These are phyloP conservation scores for Termitomyces bulborhizus DNA, from an alignment of 768 basidiomycete species.

Conservation along the genomic window DNA sequence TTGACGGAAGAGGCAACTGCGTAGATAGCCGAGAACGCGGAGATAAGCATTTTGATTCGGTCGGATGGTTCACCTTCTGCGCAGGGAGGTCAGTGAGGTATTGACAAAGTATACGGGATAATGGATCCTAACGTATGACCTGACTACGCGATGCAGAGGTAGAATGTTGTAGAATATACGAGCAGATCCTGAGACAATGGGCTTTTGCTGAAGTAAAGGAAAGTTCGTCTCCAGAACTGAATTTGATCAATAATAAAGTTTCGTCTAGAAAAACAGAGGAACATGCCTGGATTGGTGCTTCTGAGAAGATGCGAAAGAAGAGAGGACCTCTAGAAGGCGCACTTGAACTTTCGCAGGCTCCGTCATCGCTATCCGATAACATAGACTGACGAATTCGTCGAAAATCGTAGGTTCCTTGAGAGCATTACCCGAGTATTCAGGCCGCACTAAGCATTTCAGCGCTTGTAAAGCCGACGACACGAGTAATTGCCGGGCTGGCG, in stretches of 20 bases:
- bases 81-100: neutral
- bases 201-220: slow-evolving; percentile 40
- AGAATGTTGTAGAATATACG: slow-evolving; percentile 70
- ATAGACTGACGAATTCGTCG: slow-evolving; percentile 84
- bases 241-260: neutral
- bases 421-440: slow-evolving; percentile 75
- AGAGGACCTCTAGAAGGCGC: slow-evolving; percentile 65
- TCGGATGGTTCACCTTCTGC: slow-evolving; percentile 48
- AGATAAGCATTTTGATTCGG: slow-evolving; percentile 57
- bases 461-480: slow-evolving; percentile 66
- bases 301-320: slow-evolving; percentile 46
- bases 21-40: slow-evolving; percentile 56
- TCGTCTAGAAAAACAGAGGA: slow-evolving; percentile 1
- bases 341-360: slow-evolving; percentile 69
- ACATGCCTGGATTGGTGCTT: slow-evolving; percentile 17
- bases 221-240: slow-evolving; percentile 28
- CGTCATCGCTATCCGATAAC: slow-evolving; percentile 86
- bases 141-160: slow-evolving; percentile 50
- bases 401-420: slow-evolving; percentile 79
- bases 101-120: neutral
- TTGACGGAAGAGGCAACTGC: slow-evolving; percentile 54
- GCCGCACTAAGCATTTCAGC: slow-evolving; percentile 72
- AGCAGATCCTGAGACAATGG: slow-evolving; percentile 80
- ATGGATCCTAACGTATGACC: slow-evolving; percentile 38
- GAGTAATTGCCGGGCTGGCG: slow-evolving; percentile 36